Conservation (phyloP, 2,329 filamentous ascomycete genomes). For the Xylariales sp. region DNA sequence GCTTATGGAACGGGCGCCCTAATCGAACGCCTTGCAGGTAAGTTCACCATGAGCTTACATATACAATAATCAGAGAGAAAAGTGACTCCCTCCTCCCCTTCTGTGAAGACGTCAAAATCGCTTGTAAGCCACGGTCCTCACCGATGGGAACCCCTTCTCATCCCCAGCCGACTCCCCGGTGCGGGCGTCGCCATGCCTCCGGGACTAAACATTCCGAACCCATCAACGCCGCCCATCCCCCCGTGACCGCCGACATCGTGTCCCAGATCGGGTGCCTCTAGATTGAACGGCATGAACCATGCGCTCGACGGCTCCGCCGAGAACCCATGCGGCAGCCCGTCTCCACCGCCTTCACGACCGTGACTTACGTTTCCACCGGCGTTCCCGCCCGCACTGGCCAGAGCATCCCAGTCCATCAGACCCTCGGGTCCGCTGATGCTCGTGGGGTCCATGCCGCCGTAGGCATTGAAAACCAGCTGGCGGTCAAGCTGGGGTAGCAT, state of each 20-base stretch:
- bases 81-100: background rate
- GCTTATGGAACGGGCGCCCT: constrained; percentile 5
- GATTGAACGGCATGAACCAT: constrained; percentile 93
- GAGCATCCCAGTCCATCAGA: constrained; percentile 42
- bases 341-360: constrained; percentile 20
- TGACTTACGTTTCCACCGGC: constrained; percentile 22
- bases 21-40: constrained; percentile 5
- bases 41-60: background rate
- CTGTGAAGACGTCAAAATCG: background rate
- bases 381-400: constrained; percentile 30
- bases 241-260: constrained; percentile 42
- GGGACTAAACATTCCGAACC: constrained; percentile 44
- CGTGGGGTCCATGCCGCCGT: constrained; percentile 47
- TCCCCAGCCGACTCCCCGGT: constrained; percentile 11
- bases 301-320: constrained; percentile 53
- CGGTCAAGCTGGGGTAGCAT: constrained; percentile 68
- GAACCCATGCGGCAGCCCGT: constrained; percentile 21
- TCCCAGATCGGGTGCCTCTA: constrained; percentile 66
- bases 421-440: constrained; percentile 32
- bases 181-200: constrained; percentile 31
- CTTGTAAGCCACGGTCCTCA: background rate
- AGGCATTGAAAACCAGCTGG: constrained; percentile 72
- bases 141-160: constrained; percentile 6
- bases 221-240: constrained; percentile 40
- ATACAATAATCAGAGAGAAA: background rate